Base-by-base conservation (phyloP, 176 grass and related monocot species). In the Otatea glauca region DNA sequence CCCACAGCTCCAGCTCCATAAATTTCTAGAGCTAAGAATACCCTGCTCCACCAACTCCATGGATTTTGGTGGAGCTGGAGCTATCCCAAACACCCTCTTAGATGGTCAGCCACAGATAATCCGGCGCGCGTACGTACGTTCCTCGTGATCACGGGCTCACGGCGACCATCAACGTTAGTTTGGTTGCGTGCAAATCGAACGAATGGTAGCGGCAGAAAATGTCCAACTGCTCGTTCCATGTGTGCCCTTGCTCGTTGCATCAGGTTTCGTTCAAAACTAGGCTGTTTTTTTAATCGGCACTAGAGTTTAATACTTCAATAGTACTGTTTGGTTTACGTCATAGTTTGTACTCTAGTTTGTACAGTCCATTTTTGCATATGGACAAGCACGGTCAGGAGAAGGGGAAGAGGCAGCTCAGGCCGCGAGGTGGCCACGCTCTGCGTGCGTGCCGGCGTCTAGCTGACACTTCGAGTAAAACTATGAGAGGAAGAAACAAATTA, bases 181-280 rank as follows among this genome's bases (percentile, higher is more conserved):
- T 5, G 10, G 58, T 61, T 13, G 9, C 9, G 9, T 25, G 59
- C 59, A 60, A 11, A 24, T 24, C 9, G n/a, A 24, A 60, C 10
- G 21, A 23, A 23, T 24, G 56, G 20, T 21, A n/a, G 18, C 20
- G 16, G 16, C 47, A 18, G 17, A 9, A 54, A n/a, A 12, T 6
- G 49, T 53, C 18, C 17, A 32, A 38, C 59, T 20, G 74, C 34
- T 23, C 56, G 58, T 2, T 6, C 21, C 23, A 0, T 27, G 15
- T 72, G 17, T 16, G 75, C 38, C 62, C 41, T 47, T 64, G 59
- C 59, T 65, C 34, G 76, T 65, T n/a, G 60, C 76, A 34, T 65
- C 60, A 65, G 60, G 25, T 35, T 14, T 34, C 16, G 8, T 6
- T 64, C 42, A 24, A 24, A 61, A 25, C 58, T 12, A 61, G 2